Conservation (phyloP, 805 yeast species). For the Suhomyces kilbournensis region DNA sequence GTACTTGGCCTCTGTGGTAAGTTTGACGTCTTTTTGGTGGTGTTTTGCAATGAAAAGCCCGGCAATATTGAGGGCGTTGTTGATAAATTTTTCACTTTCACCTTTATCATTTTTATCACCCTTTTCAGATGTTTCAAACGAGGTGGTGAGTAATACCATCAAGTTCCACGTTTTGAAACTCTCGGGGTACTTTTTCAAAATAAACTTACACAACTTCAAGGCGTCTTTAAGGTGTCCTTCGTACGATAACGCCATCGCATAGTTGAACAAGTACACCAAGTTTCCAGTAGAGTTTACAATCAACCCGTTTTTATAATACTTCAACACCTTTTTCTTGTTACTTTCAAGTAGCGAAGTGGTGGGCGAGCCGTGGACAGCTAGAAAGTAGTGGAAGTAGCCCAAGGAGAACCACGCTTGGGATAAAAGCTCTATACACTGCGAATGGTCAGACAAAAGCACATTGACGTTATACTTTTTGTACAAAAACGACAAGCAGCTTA, state of each 20-base stretch:
- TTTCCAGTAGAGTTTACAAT: conserved; percentile 37
- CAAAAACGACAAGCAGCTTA: conserved; percentile 29
- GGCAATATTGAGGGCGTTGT: conserved; percentile 48
- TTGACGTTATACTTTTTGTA: conserved; percentile 34
- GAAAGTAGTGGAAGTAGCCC: conserved; percentile 30
- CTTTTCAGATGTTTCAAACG: conserved; percentile 38
- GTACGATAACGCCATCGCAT: conserved; percentile 49
- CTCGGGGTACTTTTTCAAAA: conserved; percentile 51
- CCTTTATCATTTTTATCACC: conserved; percentile 12
- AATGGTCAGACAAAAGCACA: conserved; percentile 23
- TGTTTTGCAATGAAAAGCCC: conserved; percentile 29
- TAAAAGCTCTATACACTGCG: conserved; percentile 25
- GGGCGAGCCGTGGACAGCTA: conserved; percentile 25
- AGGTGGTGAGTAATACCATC: conserved; percentile 59
- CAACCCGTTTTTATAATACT: conserved; percentile 33
- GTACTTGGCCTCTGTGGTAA: conserved; percentile 35
- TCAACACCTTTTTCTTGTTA: conserved; percentile 16
- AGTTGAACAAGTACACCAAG: conserved; percentile 35
- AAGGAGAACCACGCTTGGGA: conserved; percentile 38
- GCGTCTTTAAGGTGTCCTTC: conserved; percentile 42
- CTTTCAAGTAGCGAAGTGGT: conserved; percentile 15
- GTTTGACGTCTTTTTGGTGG: conserved; percentile 20
- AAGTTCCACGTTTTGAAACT: conserved; percentile 66
- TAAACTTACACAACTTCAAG: conserved; percentile 44
- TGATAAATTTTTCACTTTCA: conserved; percentile 55